A percentile compares a stretch with the other conserved stretches of the same genome.
Conservation (phyloP, 2,329 filamentous ascomycete species). For the Chalaropsis ovoidea region DNA sequence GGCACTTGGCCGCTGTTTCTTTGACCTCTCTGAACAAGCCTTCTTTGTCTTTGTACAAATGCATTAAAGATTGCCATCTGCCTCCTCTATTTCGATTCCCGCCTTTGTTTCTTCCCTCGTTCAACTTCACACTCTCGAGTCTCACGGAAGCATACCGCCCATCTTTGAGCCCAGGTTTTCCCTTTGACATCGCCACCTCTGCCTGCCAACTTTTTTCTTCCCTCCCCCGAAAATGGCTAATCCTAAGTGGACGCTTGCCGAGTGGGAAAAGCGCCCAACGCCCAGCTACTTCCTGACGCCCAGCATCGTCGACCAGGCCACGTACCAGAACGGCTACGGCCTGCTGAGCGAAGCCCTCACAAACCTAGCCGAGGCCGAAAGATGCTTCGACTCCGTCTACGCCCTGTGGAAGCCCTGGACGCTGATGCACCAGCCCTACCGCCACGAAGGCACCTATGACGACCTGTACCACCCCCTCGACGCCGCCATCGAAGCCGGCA, state of each 20-base stretch:
- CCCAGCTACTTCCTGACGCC: background rate
- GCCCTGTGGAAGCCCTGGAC: conserved; percentile 9
- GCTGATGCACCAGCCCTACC: background rate
- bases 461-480: conserved; percentile 18
- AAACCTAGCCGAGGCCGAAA: conserved; percentile 1
- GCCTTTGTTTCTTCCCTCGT: background rate
- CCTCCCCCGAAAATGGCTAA: background rate
- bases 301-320: background rate
- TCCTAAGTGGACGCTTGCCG: background rate
- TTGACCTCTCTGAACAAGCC: too few relatives aligned
- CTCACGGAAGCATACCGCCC: background rate
- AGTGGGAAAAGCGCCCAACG: conserved; percentile 3
- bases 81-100: background rate
- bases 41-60: background rate
- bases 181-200: background rate
- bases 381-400: background rate
- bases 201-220: background rate
- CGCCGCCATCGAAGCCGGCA: background rate
- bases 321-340: conserved; percentile 6
- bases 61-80: background rate
- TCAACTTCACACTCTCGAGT: background rate
- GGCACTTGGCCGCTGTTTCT: too few relatives aligned
- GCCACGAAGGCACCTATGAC: background rate
- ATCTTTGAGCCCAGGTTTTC: background rate
- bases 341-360: background rate